Evolutionary conservation across 2,329 filamentous ascomycete genomes (phyloP).

Genomic region (Colletotrichum aenigma): DNA sequence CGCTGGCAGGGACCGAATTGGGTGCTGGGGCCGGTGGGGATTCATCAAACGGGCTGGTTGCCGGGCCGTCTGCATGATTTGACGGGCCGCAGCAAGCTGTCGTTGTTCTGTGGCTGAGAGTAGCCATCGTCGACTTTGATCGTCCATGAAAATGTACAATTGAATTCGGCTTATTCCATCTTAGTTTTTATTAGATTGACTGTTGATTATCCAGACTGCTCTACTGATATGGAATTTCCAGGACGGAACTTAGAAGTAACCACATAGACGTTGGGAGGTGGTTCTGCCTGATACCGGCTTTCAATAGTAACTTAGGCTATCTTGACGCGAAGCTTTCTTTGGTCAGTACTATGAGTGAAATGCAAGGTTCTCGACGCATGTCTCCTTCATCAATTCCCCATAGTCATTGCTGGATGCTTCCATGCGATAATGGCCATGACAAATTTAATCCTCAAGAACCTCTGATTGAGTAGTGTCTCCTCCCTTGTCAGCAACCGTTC

Average conservation of each 20-base stretch:
- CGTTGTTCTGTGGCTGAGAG: accelerated
- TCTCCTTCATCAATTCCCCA: neutral
- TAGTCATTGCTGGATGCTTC: neutral
- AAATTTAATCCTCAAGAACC: neutral
- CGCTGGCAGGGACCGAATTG: neutral
- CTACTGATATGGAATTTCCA: neutral
- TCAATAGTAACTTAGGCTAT: accelerated
- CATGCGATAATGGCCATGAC: accelerated
- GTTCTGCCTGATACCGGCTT: neutral
- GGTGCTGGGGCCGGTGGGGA: neutral
- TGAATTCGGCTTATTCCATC: accelerated
- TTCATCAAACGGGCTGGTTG: neutral
- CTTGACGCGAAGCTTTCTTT: neutral
- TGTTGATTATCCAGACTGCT: accelerated
- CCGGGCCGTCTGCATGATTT: neutral
- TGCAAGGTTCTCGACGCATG: neutral
- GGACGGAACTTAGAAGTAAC: accelerated
- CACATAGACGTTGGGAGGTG: neutral
- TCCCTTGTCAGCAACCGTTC: neutral
- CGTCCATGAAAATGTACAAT: neutral
- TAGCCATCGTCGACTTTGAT: neutral
- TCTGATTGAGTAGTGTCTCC: neutral
- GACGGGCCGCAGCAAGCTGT: neutral
- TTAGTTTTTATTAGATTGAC: neutral
- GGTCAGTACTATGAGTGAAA: neutral